These are phyloP conservation scores for Pythium grandisporangium DNA, from an alignment of 352 stramenopile species.

Conservation along the genomic window DNA sequence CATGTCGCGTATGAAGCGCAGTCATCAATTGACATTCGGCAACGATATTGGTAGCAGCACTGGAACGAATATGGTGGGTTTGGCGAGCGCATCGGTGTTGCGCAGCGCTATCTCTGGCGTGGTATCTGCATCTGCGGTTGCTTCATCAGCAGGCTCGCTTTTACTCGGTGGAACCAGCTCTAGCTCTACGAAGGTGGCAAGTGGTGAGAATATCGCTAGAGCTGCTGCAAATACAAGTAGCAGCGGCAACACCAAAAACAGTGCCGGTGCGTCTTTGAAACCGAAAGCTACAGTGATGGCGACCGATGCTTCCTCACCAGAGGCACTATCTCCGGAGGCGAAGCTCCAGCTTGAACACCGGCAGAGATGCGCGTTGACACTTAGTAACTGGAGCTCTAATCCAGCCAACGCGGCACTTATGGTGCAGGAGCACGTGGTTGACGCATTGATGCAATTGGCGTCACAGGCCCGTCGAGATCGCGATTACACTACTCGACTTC, in stretches of 20 bases:
- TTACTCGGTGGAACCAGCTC: not conserved
- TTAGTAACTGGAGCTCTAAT: constrained; percentile 87
- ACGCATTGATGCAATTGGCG: constrained; percentile 71
- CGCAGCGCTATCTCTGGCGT: constrained; percentile 51
- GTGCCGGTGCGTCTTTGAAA: not conserved
- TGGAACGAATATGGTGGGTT: no score
- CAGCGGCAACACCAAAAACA: constrained; percentile 2
- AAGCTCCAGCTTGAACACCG: constrained; percentile 28
- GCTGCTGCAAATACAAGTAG: no score
- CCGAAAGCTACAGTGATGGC: not conserved
- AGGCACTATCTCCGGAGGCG: constrained; percentile 11
- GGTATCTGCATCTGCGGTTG: constrained; percentile 13
- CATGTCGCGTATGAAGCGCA: constrained; percentile 82
- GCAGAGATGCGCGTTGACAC: constrained; percentile 70
- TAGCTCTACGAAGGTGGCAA: not conserved
- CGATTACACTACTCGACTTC: constrained; percentile 44
- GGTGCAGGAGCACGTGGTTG: constrained; percentile 83
- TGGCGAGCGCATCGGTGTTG: no score
- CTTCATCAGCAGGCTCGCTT: constrained; percentile 6
- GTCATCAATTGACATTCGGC: constrained; percentile 34
- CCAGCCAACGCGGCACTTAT: constrained; percentile 77
- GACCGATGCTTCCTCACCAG: not conserved
- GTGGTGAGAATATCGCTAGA: no score
- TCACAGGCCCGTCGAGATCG: no score
- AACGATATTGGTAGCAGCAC: constrained; percentile 10